Evolutionary conservation across 768 basidiomycete species (phyloP).

Genomic region (Infundibulicybe gibba): DNA sequence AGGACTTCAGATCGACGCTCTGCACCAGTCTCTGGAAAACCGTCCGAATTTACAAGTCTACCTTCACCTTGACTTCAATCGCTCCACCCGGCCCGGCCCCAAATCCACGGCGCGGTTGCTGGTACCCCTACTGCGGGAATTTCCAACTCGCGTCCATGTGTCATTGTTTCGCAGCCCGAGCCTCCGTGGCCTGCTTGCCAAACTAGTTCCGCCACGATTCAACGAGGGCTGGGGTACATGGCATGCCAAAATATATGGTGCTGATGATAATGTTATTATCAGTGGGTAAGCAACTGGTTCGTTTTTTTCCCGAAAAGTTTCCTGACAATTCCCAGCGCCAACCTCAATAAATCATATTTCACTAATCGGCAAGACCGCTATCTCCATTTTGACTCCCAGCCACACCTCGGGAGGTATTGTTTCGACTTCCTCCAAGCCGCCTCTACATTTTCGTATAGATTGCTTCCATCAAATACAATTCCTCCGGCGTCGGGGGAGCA

Average conservation of each 20-base stretch:
- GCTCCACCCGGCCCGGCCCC: conserved; percentile 71
- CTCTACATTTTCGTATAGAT: conserved; percentile 67
- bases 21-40: conserved; percentile 53
- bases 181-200: conserved; percentile 68
- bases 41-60: conserved; percentile 65
- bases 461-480: conserved; percentile 25
- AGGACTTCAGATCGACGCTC: conserved; percentile 57
- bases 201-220: conserved; percentile 83
- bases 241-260: conserved; percentile 96
- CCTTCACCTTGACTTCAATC: conserved; percentile 78
- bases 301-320: not conserved
- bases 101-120: conserved; percentile 66
- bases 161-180: conserved; percentile 88
- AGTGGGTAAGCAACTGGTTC: conserved; percentile 64
- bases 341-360: conserved; percentile 91
- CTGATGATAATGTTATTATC: conserved; percentile 89
- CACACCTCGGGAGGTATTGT: conserved; percentile 76
- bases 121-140: conserved; percentile 67
- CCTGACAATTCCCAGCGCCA: conserved; percentile 57
- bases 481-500: not conserved
- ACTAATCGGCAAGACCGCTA: conserved; percentile 95
- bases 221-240: conserved; percentile 99
- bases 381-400: conserved; percentile 62
- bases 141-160: conserved; percentile 70
- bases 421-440: conserved; percentile 69